Evolutionary conservation across 1,139 yeast genomes (phyloP), one percentile per base, ranked within the genome.

Genomic region (Sugiyamaella castrensis): DNA sequence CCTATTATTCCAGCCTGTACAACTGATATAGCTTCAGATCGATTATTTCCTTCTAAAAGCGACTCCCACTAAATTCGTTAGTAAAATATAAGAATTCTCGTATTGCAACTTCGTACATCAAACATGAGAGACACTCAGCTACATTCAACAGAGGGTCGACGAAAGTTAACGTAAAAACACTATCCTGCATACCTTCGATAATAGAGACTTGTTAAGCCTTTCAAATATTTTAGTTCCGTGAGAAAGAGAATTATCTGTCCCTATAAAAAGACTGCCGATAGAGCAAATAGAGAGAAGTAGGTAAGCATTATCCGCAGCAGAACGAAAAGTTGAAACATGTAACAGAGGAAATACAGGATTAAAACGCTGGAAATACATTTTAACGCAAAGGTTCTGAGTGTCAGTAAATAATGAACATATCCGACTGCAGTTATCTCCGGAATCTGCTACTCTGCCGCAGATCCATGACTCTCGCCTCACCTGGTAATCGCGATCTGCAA

Each of bases 1-100:
- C 40, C 40, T 11, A 37, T 37, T 11, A 37, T 27, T 24, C 37
- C 40, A 15, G 40, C 40, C 26, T 37, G 40, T 4, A 37, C 37
- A n/a, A 34, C 5, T 10, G 37, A 34, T 10, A 13, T 13, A 10
- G 16, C 19, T 34, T 34, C 37, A 15, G 12, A n/a, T 34, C 19
- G 26, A 15, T n/a, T 9, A 34, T 34, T 34, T 11, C 16, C 19
- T 34, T 34, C 37, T 10, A 34, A 13, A n/a, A 34, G 4, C 4
- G 37, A 5, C 9, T 34, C 37, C 37, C 37, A 34, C 34, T 31
- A n/a, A n/a, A 35, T 16, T 13, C 34, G 34, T 13, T 31, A 31
- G 15, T 31, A 12, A 19, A 19, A 5, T 4, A 19, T 19, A 19
- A 19, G 24, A 19, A 4, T 19, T 19, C 24, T 19, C 5, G 24